Conservation (phyloP, 257 asterid species). For the Vinca minor region DNA sequence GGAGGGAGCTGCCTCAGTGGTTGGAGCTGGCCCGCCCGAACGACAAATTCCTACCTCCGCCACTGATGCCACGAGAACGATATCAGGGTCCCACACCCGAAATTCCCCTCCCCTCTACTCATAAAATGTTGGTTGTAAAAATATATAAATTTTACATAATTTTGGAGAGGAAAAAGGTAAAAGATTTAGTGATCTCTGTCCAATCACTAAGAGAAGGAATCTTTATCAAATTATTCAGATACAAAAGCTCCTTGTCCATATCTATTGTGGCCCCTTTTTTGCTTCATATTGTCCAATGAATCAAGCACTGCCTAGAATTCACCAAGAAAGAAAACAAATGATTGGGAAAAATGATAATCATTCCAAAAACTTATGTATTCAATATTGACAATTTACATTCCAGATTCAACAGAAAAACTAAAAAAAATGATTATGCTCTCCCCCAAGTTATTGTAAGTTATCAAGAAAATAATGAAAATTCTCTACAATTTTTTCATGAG, state of each 20-base stretch:
- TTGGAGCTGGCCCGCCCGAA: no score
- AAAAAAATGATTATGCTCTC: background rate
- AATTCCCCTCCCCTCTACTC: no score
- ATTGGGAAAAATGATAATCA: background rate
- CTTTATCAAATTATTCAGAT: background rate
- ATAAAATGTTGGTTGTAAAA: no score
- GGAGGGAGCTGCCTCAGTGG: no score
- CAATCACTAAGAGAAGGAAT: background rate
- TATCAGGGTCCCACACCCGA: no score
- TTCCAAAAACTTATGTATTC: background rate
- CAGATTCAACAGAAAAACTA: background rate
- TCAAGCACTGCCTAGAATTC: background rate
- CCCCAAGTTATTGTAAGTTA: conserved; percentile 1
- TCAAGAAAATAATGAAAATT: conserved; percentile 5
- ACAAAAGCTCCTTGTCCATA: background rate
- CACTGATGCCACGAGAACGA: no score
- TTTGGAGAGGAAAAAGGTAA: no score
- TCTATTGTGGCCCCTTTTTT: background rate
- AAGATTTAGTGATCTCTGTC: no score
- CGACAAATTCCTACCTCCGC: no score
- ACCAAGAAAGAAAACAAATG: background rate
- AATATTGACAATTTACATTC: background rate
- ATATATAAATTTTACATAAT: no score
- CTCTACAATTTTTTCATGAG: background rate
- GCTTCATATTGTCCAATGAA: background rate